Base-by-base conservation (phyloP, 805 yeast genomes). In the Ogataea parapolymorpha region DNA sequence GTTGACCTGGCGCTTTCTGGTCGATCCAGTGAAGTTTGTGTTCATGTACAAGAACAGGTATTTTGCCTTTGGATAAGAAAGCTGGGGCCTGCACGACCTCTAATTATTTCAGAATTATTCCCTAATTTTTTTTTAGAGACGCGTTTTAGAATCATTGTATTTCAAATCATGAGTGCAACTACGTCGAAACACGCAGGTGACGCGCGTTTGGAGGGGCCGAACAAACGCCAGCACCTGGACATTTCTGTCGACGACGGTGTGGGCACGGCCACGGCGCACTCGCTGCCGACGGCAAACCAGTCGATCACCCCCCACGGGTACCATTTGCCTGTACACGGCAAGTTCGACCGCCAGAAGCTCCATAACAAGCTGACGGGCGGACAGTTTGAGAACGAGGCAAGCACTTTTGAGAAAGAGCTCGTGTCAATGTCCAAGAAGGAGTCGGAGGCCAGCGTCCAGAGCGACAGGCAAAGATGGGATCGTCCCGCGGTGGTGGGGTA, bases 401-500 rank as follows among this genome's bases (percentile, higher is more conserved):
- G 79, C 15, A 60, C 66, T 18, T 78, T 79, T 48, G 84, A 79
- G 55, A 66, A 69, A 43, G 82, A 78, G 46, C 59, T 79, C 43
- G 50, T 68, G 16, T 52, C 64, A 5, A 69, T 78, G 72, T 61
- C 71, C 3, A 55, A 59, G n/a, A 52, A 24, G 11, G 57, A 52
- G 27, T 46, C 50, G 11, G 57, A 53, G 28, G 22, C 41, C 31
- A 26, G 32, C 15, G 23, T 25, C 10, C 47, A 44, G 37, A 35
- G 32, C 13, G 56, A 55, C 31, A 56, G 58, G 35, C 72, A 66
- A 36, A 49, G 54, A 5, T 77, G 79, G 76, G 26, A 41, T 3
- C 55, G 91, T 48, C 85, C 93, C 0, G 68, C 74, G 0, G 53
- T 79, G 5, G 77, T 83, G 2, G 67, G 66, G 30, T 79, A 82